Evolutionary conservation across 495 filamentous ascomycete species (phyloP).

Genomic region (Achaetomiella virescens): DNA sequence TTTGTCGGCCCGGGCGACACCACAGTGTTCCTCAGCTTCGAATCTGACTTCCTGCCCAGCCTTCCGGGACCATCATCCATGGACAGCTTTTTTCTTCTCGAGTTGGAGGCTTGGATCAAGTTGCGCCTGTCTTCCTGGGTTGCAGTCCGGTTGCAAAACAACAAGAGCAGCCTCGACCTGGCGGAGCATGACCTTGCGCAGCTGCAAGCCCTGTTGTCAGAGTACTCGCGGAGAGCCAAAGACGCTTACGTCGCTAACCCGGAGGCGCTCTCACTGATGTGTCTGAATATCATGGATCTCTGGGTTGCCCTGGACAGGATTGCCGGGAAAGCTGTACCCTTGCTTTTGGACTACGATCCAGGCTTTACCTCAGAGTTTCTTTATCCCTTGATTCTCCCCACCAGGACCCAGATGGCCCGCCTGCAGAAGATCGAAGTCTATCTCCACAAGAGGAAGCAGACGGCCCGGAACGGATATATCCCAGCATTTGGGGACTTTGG

Average conservation of each 20-base stretch:
- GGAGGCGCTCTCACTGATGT: slow-evolving; percentile 51
- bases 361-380: slow-evolving; percentile 42
- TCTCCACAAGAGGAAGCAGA: slow-evolving; percentile 27
- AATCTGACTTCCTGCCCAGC: background rate
- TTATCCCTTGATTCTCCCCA: slow-evolving; percentile 44
- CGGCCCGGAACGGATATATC: slow-evolving; percentile 13
- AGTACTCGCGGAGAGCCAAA: slow-evolving; percentile 22
- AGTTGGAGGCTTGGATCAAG: slow-evolving; percentile 23
- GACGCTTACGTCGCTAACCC: slow-evolving; percentile 39
- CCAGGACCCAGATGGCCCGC: slow-evolving; percentile 44
- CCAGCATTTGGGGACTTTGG: slow-evolving; percentile 35
- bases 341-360: slow-evolving; percentile 49
- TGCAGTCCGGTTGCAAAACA: background rate
- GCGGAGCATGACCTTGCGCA: background rate
- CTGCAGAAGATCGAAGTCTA: slow-evolving; percentile 47
- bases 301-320: slow-evolving; percentile 57
- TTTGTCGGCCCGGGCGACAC: slow-evolving; percentile 10
- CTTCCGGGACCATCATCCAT: background rate
- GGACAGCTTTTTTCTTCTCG: slow-evolving; percentile 1
- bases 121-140: slow-evolving; percentile 17
- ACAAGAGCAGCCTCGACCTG: background rate
- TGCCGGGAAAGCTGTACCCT: slow-evolving; percentile 30
- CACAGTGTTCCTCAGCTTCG: background rate
- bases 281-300: slow-evolving; percentile 54
- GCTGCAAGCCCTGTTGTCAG: slow-evolving; percentile 15